Evolutionary conservation across 495 filamentous ascomycete species (phyloP), one percentile per base, ranked within the genome.

Genomic region (Talaromyces liani): DNA sequence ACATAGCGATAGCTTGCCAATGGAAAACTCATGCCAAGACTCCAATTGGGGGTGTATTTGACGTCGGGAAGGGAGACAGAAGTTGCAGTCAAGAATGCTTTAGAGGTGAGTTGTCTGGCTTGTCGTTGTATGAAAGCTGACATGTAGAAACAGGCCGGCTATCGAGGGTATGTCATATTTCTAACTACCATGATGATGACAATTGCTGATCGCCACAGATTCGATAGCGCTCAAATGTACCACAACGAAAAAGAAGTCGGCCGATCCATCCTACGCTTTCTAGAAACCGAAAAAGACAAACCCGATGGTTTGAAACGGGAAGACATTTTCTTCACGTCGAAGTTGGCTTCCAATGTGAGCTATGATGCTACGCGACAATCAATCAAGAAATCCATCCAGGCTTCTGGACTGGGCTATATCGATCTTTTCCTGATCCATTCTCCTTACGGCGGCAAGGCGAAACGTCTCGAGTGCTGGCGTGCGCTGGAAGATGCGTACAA

Each of bases 41-140:
- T 89, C 64, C 86, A 90, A 57, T 78, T 89, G 0, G 87, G 87
- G 12, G 82, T 89, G 12, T 91, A 89, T 72, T 71, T 84, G 74
- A 84, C 84, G 64, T 79, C 74, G 14, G 81, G 83, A 12, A 65
- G 68, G 27, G 82, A 85, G 65, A 79, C 81, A 3, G 69, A 66
- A 9, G 58, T 72, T 39, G 72, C 82, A 20, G 82, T 87, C 6
- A 69, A 69, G 41, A 76, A 74, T 67, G 85, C 86, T 14, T 75
- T 87, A 1, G 72, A 74, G 60, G 69, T 64, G 59, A 31, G 64
- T 54, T 20, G 3, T 33, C 45, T 49, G 45, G 20, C n/a, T 20
- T 18, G 45, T 49, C 7, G 6, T 49, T 20, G 18, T 20, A 49
- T 18, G 45, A 49, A 49, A 49, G 45, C 56, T 58, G 31, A 58